These are phyloP conservation scores for Laburnicola sp. DNA, from an alignment of 2,329 filamentous ascomycete species.

Conservation along the genomic window DNA sequence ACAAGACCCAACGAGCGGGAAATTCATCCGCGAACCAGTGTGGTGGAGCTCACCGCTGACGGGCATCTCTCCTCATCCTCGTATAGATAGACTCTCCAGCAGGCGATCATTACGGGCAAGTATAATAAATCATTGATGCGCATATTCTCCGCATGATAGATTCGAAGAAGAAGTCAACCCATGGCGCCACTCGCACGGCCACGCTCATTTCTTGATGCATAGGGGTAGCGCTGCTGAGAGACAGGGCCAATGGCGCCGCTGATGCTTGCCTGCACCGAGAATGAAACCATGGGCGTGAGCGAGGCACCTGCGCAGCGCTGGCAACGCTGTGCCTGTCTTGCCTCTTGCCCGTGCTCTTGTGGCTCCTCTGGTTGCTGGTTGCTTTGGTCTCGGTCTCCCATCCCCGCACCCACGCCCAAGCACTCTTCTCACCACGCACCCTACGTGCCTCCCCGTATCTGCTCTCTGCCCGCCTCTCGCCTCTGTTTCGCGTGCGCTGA, in stretches of 20 bases:
- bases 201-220: constrained; percentile 19
- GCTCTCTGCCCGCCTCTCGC: constrained; percentile 1
- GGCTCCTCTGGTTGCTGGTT: constrained; percentile 3
- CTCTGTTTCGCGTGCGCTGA: constrained; percentile 1
- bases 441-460: background rate
- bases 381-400: constrained; percentile 3
- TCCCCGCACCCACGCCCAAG: background rate
- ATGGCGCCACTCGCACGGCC: constrained; percentile 12
- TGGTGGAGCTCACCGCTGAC: no score
- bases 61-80: no score
- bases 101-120: no score
- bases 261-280: background rate
- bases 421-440: background rate
- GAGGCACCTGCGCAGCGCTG: no score
- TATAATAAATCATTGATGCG: no score
- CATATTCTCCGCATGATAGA: no score
- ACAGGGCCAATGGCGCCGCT: constrained; percentile 7
- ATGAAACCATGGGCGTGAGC: no score
- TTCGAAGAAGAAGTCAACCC: no score
- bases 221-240: constrained; percentile 18
- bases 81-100: no score
- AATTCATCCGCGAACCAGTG: background rate
- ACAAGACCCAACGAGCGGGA: constrained; percentile 1
- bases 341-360: background rate
- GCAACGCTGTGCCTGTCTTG: no score